phyloP scores from a whole-genome alignment of 352 stramenopile genomes.

The Blastocystis sp. region DNA sequence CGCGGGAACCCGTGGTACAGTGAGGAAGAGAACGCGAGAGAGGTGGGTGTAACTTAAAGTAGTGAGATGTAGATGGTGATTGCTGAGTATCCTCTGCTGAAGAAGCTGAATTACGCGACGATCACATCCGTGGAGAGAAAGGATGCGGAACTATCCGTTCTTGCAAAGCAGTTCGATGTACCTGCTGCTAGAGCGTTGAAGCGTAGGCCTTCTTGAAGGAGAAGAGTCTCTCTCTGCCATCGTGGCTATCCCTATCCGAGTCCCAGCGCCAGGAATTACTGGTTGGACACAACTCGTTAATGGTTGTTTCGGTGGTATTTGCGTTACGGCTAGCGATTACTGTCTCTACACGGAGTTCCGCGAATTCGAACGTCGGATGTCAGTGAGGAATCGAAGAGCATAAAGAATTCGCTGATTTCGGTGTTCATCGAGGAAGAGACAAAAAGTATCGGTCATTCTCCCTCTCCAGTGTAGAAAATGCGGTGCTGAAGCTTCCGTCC shows the following conservation, averaged over 20 bases:
- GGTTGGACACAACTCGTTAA: not conserved
- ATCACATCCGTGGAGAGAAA: not conserved
- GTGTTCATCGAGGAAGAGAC: not conserved
- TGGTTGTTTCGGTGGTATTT: not conserved
- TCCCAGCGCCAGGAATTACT: not conserved
- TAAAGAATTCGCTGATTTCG: not conserved
- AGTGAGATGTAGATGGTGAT: constrained; percentile 7
- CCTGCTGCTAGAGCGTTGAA: not conserved
- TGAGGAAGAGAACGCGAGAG: not conserved
- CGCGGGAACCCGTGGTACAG: constrained; percentile 3
- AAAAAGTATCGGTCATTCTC: too few species aligned
- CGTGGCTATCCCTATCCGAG: not conserved
- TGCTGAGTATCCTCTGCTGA: not conserved
- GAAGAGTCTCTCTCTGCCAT: not conserved
- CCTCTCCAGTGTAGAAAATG: not conserved
- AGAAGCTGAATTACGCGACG: constrained; percentile 11
- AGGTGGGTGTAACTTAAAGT: not conserved
- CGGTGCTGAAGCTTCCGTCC: constrained; percentile 29
- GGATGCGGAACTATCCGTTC: not conserved
- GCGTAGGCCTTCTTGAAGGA: not conserved
- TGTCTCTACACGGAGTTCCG: not conserved
- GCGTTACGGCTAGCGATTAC: constrained; percentile 15
- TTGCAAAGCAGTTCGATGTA: not conserved
- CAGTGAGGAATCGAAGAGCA: not conserved
- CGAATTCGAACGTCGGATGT: not conserved